phyloP scores from a whole-genome alignment of 306 rosid species.

The Castanospermum australe region DNA sequence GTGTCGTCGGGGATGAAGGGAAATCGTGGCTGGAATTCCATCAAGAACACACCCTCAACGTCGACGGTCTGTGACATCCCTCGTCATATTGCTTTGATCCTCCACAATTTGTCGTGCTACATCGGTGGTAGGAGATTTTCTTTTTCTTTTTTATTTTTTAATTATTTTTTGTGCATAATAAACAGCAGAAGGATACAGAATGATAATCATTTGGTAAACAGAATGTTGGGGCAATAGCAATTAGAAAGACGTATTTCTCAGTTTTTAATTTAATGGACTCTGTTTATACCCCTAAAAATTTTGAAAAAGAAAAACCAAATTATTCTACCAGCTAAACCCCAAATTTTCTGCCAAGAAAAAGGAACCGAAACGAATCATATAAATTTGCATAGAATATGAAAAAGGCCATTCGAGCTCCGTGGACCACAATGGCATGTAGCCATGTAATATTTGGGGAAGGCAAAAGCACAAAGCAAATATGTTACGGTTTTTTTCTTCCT shows the following conservation, averaged over 20 bases:
- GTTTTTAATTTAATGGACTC: background rate
- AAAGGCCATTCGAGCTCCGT: background rate
- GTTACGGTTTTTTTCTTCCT: background rate
- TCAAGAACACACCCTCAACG: background rate
- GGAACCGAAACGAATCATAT: background rate
- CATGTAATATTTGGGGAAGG: background rate
- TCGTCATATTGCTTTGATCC: background rate
- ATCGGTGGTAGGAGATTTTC: background rate
- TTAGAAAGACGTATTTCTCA: background rate
- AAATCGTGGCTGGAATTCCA: slow-evolving; percentile 24
- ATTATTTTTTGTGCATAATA: background rate
- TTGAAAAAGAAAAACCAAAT: too few species aligned
- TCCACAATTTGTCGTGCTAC: background rate
- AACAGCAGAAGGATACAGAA: background rate
- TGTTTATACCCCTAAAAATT: background rate
- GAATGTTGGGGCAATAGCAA: background rate
- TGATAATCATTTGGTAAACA: background rate
- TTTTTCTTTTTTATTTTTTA: background rate
- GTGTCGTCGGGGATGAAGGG: slow-evolving; percentile 23
- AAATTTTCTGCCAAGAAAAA: slow-evolving; percentile 1
- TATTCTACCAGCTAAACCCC: background rate
- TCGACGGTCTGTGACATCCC: background rate
- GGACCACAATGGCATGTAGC: slow-evolving; percentile 15
- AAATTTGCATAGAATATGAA: slow-evolving; percentile 17
- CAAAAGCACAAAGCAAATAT: background rate